Conservation (phyloP, 441 rosid genomes). For the Euphorbia schlechtendalii region DNA sequence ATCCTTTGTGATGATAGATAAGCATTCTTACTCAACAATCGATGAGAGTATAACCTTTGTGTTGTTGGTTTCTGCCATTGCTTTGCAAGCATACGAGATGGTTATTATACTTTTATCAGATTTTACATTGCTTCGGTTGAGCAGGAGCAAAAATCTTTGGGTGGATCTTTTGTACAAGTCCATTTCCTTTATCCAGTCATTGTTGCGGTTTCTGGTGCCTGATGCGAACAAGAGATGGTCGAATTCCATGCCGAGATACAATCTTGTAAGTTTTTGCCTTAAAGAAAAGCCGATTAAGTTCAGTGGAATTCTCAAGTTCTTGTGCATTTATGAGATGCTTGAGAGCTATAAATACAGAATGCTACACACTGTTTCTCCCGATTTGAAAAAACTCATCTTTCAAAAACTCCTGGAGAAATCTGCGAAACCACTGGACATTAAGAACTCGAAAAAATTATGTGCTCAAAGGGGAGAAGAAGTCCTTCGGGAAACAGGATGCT, state of each 20-base stretch:
- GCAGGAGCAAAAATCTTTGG: not conserved
- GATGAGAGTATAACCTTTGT: constrained; percentile 5
- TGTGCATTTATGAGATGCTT: constrained; percentile 3
- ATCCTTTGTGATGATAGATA: constrained; percentile 11
- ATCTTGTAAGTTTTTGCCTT: constrained; percentile 15
- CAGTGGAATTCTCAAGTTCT: not conserved
- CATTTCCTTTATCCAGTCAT: not conserved
- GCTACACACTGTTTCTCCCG: not conserved
- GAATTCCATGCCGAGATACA: constrained; percentile 19
- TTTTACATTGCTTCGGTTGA: constrained; percentile 17
- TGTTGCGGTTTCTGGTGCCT: not conserved
- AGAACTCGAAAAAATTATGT: not conserved
- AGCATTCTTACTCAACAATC: not conserved
- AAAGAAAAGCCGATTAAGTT: constrained; percentile 8
- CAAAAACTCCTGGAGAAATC: constrained; percentile 10
- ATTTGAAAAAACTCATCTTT: constrained; percentile 10
- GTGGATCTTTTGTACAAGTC: not conserved
- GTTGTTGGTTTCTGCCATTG: constrained; percentile 19
- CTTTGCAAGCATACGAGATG: constrained; percentile 20
- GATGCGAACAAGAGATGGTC: constrained; percentile 19
- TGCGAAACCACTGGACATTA: not conserved
- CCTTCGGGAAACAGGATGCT: constrained; percentile 7
- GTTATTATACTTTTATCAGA: constrained; percentile 18
- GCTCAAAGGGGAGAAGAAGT: constrained; percentile 10
- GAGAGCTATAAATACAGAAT: constrained; percentile 6